Evolutionary conservation across 73 alveolate species (phyloP).

Genomic region (Blepharisma japonicum): DNA sequence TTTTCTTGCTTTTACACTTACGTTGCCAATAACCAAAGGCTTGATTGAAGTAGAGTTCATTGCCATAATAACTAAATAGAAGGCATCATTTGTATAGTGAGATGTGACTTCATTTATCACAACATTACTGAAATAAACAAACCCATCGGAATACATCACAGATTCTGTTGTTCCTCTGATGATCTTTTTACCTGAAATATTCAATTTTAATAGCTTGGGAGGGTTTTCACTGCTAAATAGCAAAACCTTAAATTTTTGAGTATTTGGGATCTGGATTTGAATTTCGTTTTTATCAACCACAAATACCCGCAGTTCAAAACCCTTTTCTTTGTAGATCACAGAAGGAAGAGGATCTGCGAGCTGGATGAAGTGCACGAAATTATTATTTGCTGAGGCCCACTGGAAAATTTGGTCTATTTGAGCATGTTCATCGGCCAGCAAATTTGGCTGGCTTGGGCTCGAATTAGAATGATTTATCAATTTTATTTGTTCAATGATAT

Average conservation of each 20-base stretch:
- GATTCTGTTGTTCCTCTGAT: conserved; percentile 28
- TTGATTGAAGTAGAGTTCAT: not conserved
- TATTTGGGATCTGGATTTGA: not conserved
- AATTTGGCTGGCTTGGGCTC: too few relatives aligned
- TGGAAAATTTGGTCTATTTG: too few relatives aligned
- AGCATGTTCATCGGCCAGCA: too few relatives aligned
- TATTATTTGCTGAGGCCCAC: too few relatives aligned
- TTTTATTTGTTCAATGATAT: too few relatives aligned
- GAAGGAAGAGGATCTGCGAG: not conserved
- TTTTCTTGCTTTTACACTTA: conserved; percentile 14
- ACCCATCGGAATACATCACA: not conserved
- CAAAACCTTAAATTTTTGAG: not conserved
- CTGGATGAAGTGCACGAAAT: not conserved
- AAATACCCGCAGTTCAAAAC: not conserved
- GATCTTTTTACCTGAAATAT: conserved; percentile 26
- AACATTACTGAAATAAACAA: conserved; percentile 1
- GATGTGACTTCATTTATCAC: conserved; percentile 25
- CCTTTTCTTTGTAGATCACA: conserved; percentile 17
- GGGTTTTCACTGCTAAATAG: conserved; percentile 24
- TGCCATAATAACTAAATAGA: not conserved
- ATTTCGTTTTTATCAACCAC: not conserved
- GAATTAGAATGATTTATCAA: too few relatives aligned
- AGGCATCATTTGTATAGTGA: conserved; percentile 20
- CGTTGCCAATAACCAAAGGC: not conserved
- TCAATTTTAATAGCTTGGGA: not conserved